Evolutionary conservation across 2,329 filamentous ascomycete genomes (phyloP), one percentile per base, ranked within the genome.

Genomic region (Phaeosphaeria sp.): DNA sequence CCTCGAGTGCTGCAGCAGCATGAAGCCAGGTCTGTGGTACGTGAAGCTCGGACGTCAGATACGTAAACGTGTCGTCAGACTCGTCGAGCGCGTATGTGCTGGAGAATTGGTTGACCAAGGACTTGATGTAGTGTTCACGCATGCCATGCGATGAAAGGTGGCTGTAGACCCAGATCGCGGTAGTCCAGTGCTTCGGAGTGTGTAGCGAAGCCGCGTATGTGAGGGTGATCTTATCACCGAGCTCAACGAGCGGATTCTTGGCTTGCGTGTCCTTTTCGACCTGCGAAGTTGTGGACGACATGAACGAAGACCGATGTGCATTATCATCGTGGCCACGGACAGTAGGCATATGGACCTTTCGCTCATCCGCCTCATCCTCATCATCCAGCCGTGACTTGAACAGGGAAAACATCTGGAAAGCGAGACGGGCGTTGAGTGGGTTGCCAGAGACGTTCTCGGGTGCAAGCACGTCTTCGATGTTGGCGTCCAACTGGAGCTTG

Each of bases 1-100:
- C 93, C 76, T 90, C 90, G 15, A 94, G 83, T 13, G 93, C 93
- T 72, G 93, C 91, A 18, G 95, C 92, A 58, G 92, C 87, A 87
- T 91, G 96, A 50, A 98, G 84, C 93, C 94, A 96, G 3, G 84
- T 77, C 1, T 83, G 78, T 0, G 94, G 92, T 43, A 98, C 86
- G 61, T 87, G 85, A 52, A 93, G 86, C 30, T 86, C 87, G 45
- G 84, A 80, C 0, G 85, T 85, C 21, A 95, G 80, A 15, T 84
- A 83, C 11, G 78, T 80, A 76, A 88, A 92, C 52, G 78, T 83
- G 17, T 79, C 73, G 60, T 84, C 83, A 8, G 83, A 80, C 49
- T 88, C 83, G 2, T 84, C 80, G 7, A 88, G 85, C 9, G 78
- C 77, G 51, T 96, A 87, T 18, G 84, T 79, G 25, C 84, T 84